These are phyloP conservation scores for Gastrolobium villosum DNA, from an alignment of 306 rosid species.

Conservation along the genomic window DNA sequence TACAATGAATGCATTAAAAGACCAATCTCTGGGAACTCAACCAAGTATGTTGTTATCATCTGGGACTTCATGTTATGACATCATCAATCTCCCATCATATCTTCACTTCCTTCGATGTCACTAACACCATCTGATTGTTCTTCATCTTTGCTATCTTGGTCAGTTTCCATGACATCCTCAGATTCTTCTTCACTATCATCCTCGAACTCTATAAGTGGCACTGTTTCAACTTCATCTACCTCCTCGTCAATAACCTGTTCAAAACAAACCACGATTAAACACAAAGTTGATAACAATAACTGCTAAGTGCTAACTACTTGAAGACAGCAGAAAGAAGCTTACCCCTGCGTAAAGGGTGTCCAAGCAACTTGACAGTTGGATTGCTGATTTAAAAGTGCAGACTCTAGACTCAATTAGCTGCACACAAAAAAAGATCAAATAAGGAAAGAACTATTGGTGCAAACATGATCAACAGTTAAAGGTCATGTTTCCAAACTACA, in stretches of 20 bases:
- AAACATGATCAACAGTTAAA: conserved; percentile 23
- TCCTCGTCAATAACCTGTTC: conserved; percentile 67
- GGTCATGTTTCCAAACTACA: neutral
- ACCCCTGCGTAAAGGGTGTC: conserved; percentile 73
- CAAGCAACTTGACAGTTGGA: conserved; percentile 74
- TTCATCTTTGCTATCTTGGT: conserved; percentile 54
- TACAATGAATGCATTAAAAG: neutral
- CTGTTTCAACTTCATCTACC: conserved; percentile 55
- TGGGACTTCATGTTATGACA: neutral
- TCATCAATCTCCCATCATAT: conserved; percentile 52
- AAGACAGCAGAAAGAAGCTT: conserved; percentile 42
- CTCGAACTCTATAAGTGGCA: conserved; percentile 69
- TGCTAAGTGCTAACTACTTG: neutral
- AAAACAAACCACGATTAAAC: conserved; percentile 20
- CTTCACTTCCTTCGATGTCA: conserved; percentile 63
- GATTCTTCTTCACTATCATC: conserved; percentile 74
- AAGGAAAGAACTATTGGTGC: conserved; percentile 5
- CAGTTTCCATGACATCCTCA: conserved; percentile 78
- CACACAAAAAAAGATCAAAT: conserved; percentile 30
- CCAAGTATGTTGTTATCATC: neutral
- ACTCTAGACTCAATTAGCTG: conserved; percentile 86
- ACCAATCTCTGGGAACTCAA: conserved; percentile 17
- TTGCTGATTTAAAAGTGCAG: conserved; percentile 71
- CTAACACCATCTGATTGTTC: conserved; percentile 55
- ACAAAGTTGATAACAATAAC: neutral